phyloP scores from a whole-genome alignment of 805 yeast genomes.

The Pichia occidentalis region DNA sequence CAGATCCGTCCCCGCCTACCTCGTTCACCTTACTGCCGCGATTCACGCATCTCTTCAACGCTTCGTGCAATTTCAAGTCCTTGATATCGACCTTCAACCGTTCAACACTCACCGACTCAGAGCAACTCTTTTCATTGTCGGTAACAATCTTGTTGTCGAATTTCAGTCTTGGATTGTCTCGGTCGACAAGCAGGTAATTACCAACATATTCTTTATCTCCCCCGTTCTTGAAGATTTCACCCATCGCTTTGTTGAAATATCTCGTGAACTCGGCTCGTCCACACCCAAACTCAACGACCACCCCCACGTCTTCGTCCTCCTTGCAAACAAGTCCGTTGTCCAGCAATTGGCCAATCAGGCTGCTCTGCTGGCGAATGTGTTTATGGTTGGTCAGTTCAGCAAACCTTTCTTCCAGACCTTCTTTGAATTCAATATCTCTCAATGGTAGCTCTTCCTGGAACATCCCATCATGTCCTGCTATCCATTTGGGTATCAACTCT shows the following conservation, averaged over 20 bases:
- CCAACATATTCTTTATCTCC: constrained; percentile 1
- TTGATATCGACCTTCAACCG: constrained; percentile 74
- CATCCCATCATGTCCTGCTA: constrained; percentile 10
- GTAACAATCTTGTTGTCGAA: constrained; percentile 60
- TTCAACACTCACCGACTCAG: constrained; percentile 16
- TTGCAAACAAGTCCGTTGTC: constrained; percentile 33
- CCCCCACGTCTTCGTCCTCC: constrained; percentile 15
- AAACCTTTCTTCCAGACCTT: constrained; percentile 39
- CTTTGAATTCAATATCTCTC: constrained; percentile 19
- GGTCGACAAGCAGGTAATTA: constrained; percentile 57
- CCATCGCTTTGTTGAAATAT: constrained; percentile 39
- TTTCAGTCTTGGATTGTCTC: constrained; percentile 74
- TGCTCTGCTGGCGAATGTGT: constrained; percentile 79
- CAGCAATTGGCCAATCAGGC: constrained; percentile 64
- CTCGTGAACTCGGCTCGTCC: constrained; percentile 83
- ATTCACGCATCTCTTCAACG: constrained; percentile 28
- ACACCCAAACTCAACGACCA: constrained; percentile 79
- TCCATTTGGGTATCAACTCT: constrained; percentile 17
- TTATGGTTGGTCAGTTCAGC: constrained; percentile 51
- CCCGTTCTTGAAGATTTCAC: constrained; percentile 10
- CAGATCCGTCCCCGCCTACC: no score
- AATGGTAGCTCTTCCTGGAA: constrained; percentile 13
- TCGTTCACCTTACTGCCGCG: no score
- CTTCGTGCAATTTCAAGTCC: constrained; percentile 51
- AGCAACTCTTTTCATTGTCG: constrained; percentile 37